phyloP scores from a whole-genome alignment of 495 filamentous ascomycete genomes.

The Tetracladium marchalianum region DNA sequence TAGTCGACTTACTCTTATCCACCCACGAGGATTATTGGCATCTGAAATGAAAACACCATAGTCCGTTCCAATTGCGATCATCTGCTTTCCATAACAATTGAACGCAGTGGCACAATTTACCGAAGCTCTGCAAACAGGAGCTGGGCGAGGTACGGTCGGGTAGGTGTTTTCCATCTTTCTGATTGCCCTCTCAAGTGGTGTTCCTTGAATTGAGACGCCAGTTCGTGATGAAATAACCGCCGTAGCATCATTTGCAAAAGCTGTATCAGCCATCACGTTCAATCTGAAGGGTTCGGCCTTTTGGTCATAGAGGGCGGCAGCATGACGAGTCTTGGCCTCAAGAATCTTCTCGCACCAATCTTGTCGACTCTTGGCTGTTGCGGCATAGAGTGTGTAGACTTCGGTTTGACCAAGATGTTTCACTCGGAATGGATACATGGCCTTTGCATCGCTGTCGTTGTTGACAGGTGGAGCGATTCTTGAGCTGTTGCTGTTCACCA shows the following conservation, averaged over 20 bases:
- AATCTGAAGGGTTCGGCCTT: slow-evolving; percentile 95
- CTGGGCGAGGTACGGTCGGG: slow-evolving; percentile 53
- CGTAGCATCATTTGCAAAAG: slow-evolving; percentile 75
- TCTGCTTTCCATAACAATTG: slow-evolving; percentile 65
- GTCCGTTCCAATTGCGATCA: slow-evolving; percentile 94
- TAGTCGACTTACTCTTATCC: slow-evolving; percentile 64
- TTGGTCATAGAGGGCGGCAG: slow-evolving; percentile 76
- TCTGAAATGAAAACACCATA: slow-evolving; percentile 86
- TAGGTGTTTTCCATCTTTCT: slow-evolving; percentile 74
- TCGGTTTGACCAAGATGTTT: slow-evolving; percentile 88
- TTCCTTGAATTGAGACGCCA: slow-evolving; percentile 60
- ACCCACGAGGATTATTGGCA: slow-evolving; percentile 75
- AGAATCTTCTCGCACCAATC: slow-evolving; percentile 94
- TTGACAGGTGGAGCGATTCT: slow-evolving; percentile 33
- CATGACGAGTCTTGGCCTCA: slow-evolving; percentile 88
- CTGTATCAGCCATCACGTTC: slow-evolving; percentile 82
- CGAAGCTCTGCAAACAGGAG: slow-evolving; percentile 65
- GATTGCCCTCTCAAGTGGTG: slow-evolving; percentile 85
- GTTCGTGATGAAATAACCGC: slow-evolving; percentile 13
- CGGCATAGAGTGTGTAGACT: slow-evolving; percentile 79
- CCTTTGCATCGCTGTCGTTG: slow-evolving; percentile 55
- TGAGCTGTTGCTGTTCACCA: slow-evolving; percentile 29
- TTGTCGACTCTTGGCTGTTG: slow-evolving; percentile 56
- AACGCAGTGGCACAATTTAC: slow-evolving; percentile 95
- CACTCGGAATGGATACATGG: slow-evolving; percentile 89